phyloP scores from a whole-genome alignment of 2,329 filamentous ascomycete species.

The Apiospora phragmitis region DNA sequence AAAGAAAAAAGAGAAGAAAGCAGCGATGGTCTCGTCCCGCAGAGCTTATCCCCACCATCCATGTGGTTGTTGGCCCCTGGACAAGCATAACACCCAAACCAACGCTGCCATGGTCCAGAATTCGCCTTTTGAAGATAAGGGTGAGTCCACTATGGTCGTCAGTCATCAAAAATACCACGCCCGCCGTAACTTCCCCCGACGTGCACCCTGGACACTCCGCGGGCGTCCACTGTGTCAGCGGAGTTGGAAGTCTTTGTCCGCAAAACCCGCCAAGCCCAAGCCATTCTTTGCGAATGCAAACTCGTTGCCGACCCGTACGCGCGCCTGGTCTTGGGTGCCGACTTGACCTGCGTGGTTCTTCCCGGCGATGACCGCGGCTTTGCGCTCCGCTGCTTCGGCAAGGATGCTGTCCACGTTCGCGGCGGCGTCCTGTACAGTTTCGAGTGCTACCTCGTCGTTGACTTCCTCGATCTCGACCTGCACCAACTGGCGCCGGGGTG shows the following conservation, averaged over 20 bases:
- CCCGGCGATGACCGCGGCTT: background rate
- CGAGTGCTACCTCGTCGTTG: background rate
- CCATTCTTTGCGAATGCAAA: background rate
- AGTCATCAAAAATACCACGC: slow-evolving; percentile 2
- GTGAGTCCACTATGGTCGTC: background rate
- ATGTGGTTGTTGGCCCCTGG: background rate
- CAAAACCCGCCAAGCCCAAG: background rate
- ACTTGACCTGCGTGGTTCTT: background rate
- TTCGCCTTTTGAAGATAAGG: background rate
- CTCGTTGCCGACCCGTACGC: background rate
- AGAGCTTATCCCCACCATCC: too few species aligned
- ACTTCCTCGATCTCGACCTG: slow-evolving; percentile 11
- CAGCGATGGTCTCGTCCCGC: too few species aligned
- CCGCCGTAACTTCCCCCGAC: slow-evolving; percentile 9
- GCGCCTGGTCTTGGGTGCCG: background rate
- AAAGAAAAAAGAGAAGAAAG: too few species aligned
- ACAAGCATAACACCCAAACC: background rate
- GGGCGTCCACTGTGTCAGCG: background rate
- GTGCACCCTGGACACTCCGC: background rate
- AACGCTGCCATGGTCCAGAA: background rate
- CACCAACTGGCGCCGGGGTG: background rate
- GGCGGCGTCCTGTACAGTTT: background rate
- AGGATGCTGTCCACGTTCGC: background rate
- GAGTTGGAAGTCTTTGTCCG: slow-evolving; percentile 6
- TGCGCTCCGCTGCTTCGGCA: background rate